These are phyloP conservation scores for Orbilia oligospora DNA, from an alignment of 2,329 filamentous ascomycete species.

Conservation along the genomic window DNA sequence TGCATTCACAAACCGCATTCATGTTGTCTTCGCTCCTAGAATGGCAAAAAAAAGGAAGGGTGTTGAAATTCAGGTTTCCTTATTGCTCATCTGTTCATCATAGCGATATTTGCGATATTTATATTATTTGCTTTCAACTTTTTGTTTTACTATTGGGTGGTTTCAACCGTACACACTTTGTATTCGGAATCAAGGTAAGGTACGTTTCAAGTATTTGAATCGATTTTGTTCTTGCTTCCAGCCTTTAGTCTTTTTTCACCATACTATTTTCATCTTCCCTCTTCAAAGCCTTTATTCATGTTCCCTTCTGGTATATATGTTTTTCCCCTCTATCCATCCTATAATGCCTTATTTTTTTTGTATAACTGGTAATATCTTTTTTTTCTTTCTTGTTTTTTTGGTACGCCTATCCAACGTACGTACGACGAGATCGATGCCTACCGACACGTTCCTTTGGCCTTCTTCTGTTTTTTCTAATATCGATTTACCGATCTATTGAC, in stretches of 20 bases:
- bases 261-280: constrained; percentile 30
- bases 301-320: constrained; percentile 61
- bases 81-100: constrained; percentile 33
- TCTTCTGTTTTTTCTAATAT: constrained; percentile 17
- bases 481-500: constrained; percentile 31
- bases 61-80: constrained; percentile 42
- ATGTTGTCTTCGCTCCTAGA: constrained; percentile 50
- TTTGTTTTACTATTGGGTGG: constrained; percentile 38
- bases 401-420: constrained; percentile 44
- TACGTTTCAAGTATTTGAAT: constrained; percentile 35
- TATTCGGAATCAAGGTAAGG: constrained; percentile 42
- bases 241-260: constrained; percentile 44
- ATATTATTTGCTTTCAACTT: constrained; percentile 10
- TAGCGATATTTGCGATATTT: constrained; percentile 50
- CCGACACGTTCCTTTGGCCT: constrained; percentile 44
- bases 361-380: constrained; percentile 27
- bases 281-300: constrained; percentile 42
- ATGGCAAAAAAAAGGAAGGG: constrained; percentile 41
- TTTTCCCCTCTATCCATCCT: constrained; percentile 43
- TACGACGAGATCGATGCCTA: constrained; percentile 60
- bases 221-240: constrained; percentile 48
- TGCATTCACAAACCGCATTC: constrained; percentile 45
- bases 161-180: constrained; percentile 39
- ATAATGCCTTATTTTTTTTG: constrained; percentile 39
- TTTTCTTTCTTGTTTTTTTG: constrained; percentile 14